phyloP scores from a whole-genome alignment of 1,139 yeast genomes.

The Debaryomyces sp. region DNA sequence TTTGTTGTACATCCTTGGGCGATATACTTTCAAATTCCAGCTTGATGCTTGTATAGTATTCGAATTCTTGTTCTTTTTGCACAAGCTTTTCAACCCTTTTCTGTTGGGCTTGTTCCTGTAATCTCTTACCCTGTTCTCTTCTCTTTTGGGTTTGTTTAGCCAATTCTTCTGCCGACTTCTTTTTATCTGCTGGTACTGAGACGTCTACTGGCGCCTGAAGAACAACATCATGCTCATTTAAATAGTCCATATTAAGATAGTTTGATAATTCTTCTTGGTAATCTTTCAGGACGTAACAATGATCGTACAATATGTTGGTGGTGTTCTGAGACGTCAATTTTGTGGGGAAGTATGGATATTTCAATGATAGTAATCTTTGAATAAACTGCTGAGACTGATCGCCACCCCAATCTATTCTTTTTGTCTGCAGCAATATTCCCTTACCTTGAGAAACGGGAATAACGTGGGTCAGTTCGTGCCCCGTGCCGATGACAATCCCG shows the following conservation, averaged over 20 bases:
- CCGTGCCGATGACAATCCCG: constrained; percentile 81
- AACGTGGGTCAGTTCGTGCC: constrained; percentile 79
- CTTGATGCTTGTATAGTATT: constrained; percentile 64
- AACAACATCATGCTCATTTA: constrained; percentile 73
- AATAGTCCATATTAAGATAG: constrained; percentile 60
- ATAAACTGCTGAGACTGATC: constrained; percentile 68
- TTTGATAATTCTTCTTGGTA: constrained; percentile 65
- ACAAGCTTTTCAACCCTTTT: constrained; percentile 77
- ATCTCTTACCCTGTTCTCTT: constrained; percentile 80
- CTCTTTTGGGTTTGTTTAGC: constrained; percentile 77
- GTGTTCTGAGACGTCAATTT: constrained; percentile 67
- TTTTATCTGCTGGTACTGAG: constrained; percentile 52
- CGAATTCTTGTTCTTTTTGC: constrained; percentile 80
- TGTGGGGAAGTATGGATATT: constrained; percentile 90
- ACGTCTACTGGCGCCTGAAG: constrained; percentile 79
- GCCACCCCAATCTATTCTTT: constrained; percentile 94
- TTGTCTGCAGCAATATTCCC: constrained; percentile 68
- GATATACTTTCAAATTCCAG: constrained; percentile 53
- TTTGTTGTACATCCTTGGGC: constrained; percentile 42
- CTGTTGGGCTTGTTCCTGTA: constrained; percentile 92
- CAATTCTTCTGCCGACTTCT: constrained; percentile 83
- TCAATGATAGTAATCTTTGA: constrained; percentile 65
- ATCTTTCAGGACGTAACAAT: constrained; percentile 74
- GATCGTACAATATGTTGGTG: constrained; percentile 68
- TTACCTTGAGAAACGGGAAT: constrained; percentile 76